phyloP scores from a whole-genome alignment of 257 asterid genomes.

The Nicotiana undulata region DNA sequence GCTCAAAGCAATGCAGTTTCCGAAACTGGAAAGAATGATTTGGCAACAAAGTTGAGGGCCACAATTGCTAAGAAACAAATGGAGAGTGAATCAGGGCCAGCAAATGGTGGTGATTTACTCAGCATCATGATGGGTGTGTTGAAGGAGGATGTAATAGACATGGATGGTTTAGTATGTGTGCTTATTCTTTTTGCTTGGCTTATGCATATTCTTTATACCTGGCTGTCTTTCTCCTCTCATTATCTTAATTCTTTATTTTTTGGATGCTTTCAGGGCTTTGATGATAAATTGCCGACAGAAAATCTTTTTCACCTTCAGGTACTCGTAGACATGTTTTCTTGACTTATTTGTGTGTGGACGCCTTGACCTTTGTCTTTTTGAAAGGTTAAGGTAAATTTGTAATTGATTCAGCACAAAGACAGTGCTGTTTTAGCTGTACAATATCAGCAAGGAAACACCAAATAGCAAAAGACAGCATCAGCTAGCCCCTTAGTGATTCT shows the following conservation, averaged over 20 bases:
- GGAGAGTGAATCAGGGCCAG: slow-evolving; percentile 71
- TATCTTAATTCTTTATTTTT: slow-evolving; percentile 13
- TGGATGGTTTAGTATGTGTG: slow-evolving; percentile 62
- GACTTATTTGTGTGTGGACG: background rate
- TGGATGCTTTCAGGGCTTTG: slow-evolving; percentile 60
- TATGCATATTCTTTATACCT: slow-evolving; percentile 1
- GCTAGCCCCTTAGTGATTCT: background rate
- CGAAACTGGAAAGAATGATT: slow-evolving; percentile 67
- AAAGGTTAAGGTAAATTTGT: background rate
- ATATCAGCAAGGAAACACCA: background rate
- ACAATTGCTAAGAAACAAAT: slow-evolving; percentile 82
- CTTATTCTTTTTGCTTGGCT: slow-evolving; percentile 13
- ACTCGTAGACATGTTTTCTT: slow-evolving; percentile 5
- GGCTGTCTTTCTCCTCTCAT: slow-evolving; percentile 5
- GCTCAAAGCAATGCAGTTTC: slow-evolving; percentile 37
- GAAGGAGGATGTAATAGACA: slow-evolving; percentile 86
- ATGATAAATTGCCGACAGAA: slow-evolving; percentile 84
- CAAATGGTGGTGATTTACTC: slow-evolving; percentile 76
- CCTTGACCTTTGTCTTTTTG: background rate
- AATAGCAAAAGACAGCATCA: background rate
- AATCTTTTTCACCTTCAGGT: slow-evolving; percentile 95
- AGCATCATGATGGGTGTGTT: slow-evolving; percentile 93
- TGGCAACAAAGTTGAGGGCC: slow-evolving; percentile 88
- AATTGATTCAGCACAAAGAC: background rate
- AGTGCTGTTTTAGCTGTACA: background rate